phyloP scores from a whole-genome alignment of 805 yeast species.

The Tanozyma kutaoensis region DNA sequence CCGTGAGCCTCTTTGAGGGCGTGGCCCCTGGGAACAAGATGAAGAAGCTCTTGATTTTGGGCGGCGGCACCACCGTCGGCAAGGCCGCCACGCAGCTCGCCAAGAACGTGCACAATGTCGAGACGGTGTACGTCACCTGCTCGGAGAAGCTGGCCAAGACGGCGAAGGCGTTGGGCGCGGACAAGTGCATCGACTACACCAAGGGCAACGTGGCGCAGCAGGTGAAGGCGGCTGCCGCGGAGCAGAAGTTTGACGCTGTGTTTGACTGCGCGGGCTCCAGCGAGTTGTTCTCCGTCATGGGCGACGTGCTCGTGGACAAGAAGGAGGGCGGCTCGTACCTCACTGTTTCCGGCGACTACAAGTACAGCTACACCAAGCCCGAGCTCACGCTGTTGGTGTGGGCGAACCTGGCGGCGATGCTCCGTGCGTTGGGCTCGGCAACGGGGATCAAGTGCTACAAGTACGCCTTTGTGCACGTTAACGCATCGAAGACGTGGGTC shows the following conservation, averaged over 20 bases:
- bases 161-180: slow-evolving; percentile 43
- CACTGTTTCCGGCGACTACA: slow-evolving; percentile 45
- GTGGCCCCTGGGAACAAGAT: slow-evolving; percentile 21
- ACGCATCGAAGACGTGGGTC: slow-evolving; percentile 6
- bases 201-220: slow-evolving; percentile 23
- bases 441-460: slow-evolving; percentile 12
- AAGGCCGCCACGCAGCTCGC: slow-evolving; percentile 41
- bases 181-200: slow-evolving; percentile 43
- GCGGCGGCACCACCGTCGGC: slow-evolving; percentile 68
- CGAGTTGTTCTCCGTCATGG: slow-evolving; percentile 31
- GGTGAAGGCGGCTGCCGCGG: slow-evolving; percentile 11
- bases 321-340: slow-evolving; percentile 29
- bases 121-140: slow-evolving; percentile 43
- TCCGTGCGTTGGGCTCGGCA: slow-evolving; percentile 4
- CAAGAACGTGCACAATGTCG: slow-evolving; percentile 27
- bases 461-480: slow-evolving; percentile 11
- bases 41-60: slow-evolving; percentile 47
- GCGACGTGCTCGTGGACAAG: slow-evolving; percentile 30
- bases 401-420: not conserved
- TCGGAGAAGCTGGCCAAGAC: slow-evolving; percentile 33
- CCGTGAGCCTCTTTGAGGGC: slow-evolving; percentile 24
- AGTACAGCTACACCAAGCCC: slow-evolving; percentile 16
- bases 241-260: slow-evolving; percentile 41
- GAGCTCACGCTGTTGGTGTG: not conserved
- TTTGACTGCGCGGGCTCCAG: slow-evolving; percentile 54